Base-by-base conservation (phyloP, 768 basidiomycete species). In the Clathrus columnatus region DNA sequence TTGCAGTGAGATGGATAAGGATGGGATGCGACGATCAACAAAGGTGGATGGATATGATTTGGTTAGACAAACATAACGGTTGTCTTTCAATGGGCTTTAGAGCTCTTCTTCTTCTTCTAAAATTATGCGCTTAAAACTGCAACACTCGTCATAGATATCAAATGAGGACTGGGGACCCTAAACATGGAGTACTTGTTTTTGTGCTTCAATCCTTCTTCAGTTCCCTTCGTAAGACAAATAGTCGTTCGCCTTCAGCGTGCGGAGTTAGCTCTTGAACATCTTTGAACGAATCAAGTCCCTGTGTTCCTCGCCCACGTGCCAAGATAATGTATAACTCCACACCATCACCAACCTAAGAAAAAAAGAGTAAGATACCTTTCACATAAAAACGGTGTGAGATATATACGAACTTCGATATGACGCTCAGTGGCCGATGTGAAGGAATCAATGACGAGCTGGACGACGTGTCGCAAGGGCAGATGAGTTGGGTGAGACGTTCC, bases 351-450 rank as follows among this genome's bases (percentile, higher is more conserved):
- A 99, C 94, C 88, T 91, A 62, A 20, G 7, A 27, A 16, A 30
- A 21, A 54, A 26, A 17, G 17, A 46, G 43, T 11, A 50, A 58
- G 57, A 50, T 20, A 49, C 20, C 18, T 46, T 32, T 11, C 27
- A 42, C 30, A 16, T 5, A 36, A 43, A 29, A 26, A 42, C 10
- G 26, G 36, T 16, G 48, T 16, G 26, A 21, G 43, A 29, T 18
- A 47, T 47, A 36, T n/a, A 64, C 75, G 59, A 59, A 89, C 89
- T 82, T 98, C 94, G 66, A 98, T 98, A 71, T 98, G 95, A 61
- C 96, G 83, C 73, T 99, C 96, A 14, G 96, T 98, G 24, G 96
- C 96, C 61, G 90, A 82, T 24, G 94, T 95, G 70, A 98, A 99
- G 7, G 91, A 90, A 73, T 99, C 95, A 58, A 91, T 87, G 63